Evolutionary conservation across 352 stramenopile genomes (phyloP), one percentile per base, ranked within the genome.

Genomic region (Phytophthora pseudosyringae): DNA sequence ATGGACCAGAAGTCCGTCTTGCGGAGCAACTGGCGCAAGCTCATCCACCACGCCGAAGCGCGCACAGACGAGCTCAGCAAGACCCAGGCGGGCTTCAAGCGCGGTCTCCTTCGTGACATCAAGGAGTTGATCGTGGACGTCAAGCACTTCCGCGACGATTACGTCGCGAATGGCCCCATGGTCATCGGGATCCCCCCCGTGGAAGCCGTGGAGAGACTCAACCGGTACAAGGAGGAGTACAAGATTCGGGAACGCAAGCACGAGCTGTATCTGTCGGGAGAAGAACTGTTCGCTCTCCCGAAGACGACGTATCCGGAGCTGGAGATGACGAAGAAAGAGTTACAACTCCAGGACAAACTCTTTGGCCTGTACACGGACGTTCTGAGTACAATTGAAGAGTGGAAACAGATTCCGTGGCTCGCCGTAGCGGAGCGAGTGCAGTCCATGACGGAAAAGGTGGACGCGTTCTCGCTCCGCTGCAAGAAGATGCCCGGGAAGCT

Each of bases 1-100:
- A 99, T 99, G 78, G 97, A 99, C 58, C 97, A 99, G 67, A 99
- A 99, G 77, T 99, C 94, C 15, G 96, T 99, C 13, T 75, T 99
- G 6, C 90, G 93, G 26, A 97, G 90, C 54, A 98, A 98, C 58
- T 99, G 97, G 97, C 97, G 98, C 44, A 98, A 98, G 60, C 76
- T 99, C 15, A 97, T 99, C 31, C 86, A 98, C 43, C 93, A 98
- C 57, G 93, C 97, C 3, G 90, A 99, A 62, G 82, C 81, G 6
- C 90, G 97, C 10, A 98, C 95, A 1, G 97, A 99, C 47, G 96
- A 99, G 58, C 83, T 99, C 1, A 98, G 89, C 38, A 97, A 97
- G 58, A 98, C 93, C 0, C 97, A 99, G 65, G 94, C 93, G 28
- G 87, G 89, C 8, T 99, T 99, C 80, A 99, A 99, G 73, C 93